Evolutionary conservation across 257 asterid genomes (phyloP), one percentile per base, ranked within the genome.

Genomic region (Primulina eburnea): DNA sequence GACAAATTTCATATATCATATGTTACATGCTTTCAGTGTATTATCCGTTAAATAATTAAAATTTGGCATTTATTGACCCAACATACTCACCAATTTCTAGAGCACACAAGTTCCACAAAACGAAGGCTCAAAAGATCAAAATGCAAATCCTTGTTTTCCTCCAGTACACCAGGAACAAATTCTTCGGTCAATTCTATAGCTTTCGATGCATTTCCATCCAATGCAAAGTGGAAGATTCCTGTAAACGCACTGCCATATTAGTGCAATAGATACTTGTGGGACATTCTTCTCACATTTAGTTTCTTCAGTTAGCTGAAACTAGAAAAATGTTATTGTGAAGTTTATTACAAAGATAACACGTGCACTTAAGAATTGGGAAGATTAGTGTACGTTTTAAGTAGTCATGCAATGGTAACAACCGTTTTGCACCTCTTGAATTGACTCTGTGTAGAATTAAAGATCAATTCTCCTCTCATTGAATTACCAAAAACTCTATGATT

Each of bases 51-150:
- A 1, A 16, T 50, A 50, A 50, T 50, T 5, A 50, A 50, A 14
- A 14, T n/a, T 50, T 8, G 4, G 21, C 21, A 5, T 14, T 4
- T 50, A 60, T 10, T 3, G n/a, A 59, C 6, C 52, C 64, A 61
- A 34, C 61, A 37, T 55, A 77, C 97, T 84, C 79, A 92, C 97
- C 86, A 73, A 77, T 87, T 86, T 57, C 84, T 81, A 60, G 91
- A 77, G 83, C 89, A 83, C 75, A 93, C 86, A 37, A 93, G 89
- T 80, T 84, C 90, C 67, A 87, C 82, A 71, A 89, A 93, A 77
- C 79, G 95, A 77, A 93, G 96, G 84, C 96, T 81, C 77, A 90
- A 78, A 59, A 93, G 93, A 81, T 93, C 96, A 76, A 93, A 93
- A 79, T 87, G 88, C 77, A 93, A 74, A 86, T 87, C 92, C 84